Base-by-base conservation (phyloP, 108 stramenopile species). In the Pinguiococcus pyrenoidosus region DNA sequence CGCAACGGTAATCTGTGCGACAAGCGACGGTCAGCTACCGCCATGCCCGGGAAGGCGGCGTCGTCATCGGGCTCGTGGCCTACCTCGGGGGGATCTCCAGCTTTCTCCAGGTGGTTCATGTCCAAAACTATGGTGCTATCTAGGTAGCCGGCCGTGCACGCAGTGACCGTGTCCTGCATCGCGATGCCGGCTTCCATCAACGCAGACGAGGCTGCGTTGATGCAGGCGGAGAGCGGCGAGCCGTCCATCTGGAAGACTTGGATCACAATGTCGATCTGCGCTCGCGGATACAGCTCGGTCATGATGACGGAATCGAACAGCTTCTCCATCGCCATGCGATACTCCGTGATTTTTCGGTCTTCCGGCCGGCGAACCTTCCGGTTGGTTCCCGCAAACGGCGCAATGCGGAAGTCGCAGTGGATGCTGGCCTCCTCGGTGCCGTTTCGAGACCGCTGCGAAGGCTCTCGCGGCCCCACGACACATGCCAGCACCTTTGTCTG, bases 131-230 rank as follows among this genome's bases (percentile, higher is more conserved):
- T 13, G 7, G 32, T 36, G 20, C 21, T 9, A 18, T 64, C 69
- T n/a, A 71, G 34, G 12, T 58, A 35, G 16, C 58, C 68, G 0
- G 59, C 71, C 2, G 44, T 40, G 49, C 68, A 69, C 0, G 51
- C 58, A 8, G 50, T 39, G 9, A 64, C 62, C 24, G 64, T 45
- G 37, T 69, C 70, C 6, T n/a, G 16, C 66, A 72, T 64, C 21
- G 69, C 60, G 7, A 73, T 32, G 17, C 72, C 72, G 34, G 72
- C 72, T n/a, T 73, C 66, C 20, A 64, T 17, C 8, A 73, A 26
- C 1, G 72, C 72, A n/a, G 66, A 59, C 14, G 54, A 21, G 1
- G 61, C 63, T 8, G 69, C 72, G 53, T 73, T 73, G 39, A 67
- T 40, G 35, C 33, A 14, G 17, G 39, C 32, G 13, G 57, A 54